phyloP scores from a whole-genome alignment of 1,284 basidiomycete genomes.

The Apiotrichum sp. region DNA sequence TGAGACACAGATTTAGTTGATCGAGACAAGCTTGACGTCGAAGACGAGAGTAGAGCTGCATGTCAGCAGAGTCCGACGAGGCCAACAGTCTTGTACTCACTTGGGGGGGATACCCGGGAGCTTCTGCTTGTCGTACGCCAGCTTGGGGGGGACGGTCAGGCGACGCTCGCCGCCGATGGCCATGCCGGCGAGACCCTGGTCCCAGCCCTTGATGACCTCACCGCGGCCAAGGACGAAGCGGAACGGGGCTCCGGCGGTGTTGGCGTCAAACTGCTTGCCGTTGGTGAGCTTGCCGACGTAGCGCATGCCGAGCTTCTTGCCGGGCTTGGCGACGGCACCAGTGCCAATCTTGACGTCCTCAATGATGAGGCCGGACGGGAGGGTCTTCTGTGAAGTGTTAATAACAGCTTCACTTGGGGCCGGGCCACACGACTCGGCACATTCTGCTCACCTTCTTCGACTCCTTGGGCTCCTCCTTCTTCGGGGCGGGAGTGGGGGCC shows the following conservation, averaged over 20 bases:
- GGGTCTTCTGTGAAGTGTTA: conserved; percentile 44
- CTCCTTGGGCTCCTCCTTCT: conserved; percentile 40
- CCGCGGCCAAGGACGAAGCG: conserved; percentile 77
- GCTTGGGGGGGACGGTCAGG: conserved; percentile 54
- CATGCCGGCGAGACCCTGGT: conserved; percentile 87
- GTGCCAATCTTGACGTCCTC: conserved; percentile 71
- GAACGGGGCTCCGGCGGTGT: conserved; percentile 85
- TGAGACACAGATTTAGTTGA: conserved; percentile 39
- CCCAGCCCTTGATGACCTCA: conserved; percentile 95
- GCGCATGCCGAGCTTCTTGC: conserved; percentile 76
- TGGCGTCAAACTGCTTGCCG: conserved; percentile 84
- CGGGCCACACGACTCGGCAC: too few species aligned
- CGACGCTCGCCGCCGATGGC: conserved; percentile 81
- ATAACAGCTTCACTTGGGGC: too few species aligned
- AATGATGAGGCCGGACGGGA: conserved; percentile 70
- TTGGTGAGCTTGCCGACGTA: conserved; percentile 62
- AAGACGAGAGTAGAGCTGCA: conserved; percentile 51
- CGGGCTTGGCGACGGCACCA: conserved; percentile 78
- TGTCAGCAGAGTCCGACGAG: background rate
- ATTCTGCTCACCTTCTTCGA: conserved; percentile 42
- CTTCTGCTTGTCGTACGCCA: conserved; percentile 53
- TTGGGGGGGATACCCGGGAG: conserved; percentile 50
- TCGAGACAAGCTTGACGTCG: conserved; percentile 53
- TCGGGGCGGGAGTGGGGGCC: conserved; percentile 29
- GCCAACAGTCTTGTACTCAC: conserved; percentile 18